Evolutionary conservation across 495 filamentous ascomycete genomes (phyloP), one percentile per base, ranked within the genome.

Genomic region (Penicillium steckii): DNA sequence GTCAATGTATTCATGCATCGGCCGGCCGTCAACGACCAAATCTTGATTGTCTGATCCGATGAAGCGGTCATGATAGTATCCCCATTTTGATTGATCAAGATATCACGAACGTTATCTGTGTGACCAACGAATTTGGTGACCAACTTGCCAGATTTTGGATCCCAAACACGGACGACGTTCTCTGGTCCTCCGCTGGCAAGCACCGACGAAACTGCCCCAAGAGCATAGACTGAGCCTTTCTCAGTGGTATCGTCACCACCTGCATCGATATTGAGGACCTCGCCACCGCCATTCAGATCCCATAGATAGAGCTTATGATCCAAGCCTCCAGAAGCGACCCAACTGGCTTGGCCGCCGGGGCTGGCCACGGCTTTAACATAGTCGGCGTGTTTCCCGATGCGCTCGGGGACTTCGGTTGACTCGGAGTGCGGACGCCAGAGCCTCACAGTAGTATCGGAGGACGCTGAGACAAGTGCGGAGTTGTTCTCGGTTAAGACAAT

Each of bases 71-170:
- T 83, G 44, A 98, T 88, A 26, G 84, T 93, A 67, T 96, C 90
- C 8, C 89, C 91, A 48, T 87, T 82, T 59, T 93, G 81, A 56
- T 87, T 95, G 60, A 98, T 85, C 46, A 97, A 72, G 52, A 98
- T 91, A 54, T 90, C 85, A 38, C 94, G 86, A 53, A 98, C 82
- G 55, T 93, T 96, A 72, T 97, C 94, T 29, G 92, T 97, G 71
- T 98, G 94, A n/a, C 94, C 94, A 8, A 97, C 90, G 48, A 98
- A 91, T 64, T 96, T 97, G 44, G 92, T 96, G 46, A 98, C 87
- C 46, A 87, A 80, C 71, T 94, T 90, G 23, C 94, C 93, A 26
- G 90, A 85, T 67, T 84, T 85, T 15, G 90, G 84, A 71, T 98
- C 94, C 93, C 95, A 98, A 52, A 97, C 71, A 27, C 93, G 78